Conservation (phyloP, 73 alveolate species). For the Tetrahymena borealis region DNA sequence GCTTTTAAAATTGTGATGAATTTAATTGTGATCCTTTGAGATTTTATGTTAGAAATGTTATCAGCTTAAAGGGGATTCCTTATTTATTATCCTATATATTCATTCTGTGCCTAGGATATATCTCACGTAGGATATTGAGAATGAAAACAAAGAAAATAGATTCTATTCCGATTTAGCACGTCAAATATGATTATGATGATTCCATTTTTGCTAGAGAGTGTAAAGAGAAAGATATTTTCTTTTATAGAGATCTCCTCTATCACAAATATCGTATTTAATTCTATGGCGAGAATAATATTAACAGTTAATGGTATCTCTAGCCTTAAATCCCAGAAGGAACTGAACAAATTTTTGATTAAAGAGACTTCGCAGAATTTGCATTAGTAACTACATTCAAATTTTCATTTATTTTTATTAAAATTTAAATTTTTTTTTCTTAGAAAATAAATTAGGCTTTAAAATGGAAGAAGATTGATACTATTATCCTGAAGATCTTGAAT, state of each 20-base stretch:
- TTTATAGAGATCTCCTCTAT: not conserved
- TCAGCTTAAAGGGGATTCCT: not conserved
- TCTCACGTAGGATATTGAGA: not conserved
- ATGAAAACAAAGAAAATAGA: not conserved
- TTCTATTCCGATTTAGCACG: not conserved
- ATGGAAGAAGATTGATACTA: not conserved
- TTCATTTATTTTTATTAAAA: not conserved
- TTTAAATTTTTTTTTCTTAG: not conserved
- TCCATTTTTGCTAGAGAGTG: not conserved
- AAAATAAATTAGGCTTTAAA: not conserved
- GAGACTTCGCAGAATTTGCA: not conserved
- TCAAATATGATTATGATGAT: not conserved
- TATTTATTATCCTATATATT: not conserved
- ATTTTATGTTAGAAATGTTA: not conserved
- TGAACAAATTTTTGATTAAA: not conserved
- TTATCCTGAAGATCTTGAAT: not conserved
- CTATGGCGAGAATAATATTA: not conserved
- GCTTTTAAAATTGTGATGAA: not conserved
- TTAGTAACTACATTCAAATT: not conserved
- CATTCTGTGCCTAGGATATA: not conserved
- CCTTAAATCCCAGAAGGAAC: not conserved
- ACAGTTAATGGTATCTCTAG: not conserved
- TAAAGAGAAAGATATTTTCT: not conserved
- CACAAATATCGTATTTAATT: not conserved
- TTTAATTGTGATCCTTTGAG: not conserved